A percentile compares a stretch with the other conserved stretches of the same genome.
Conservation (phyloP, 2,329 filamentous ascomycete genomes). For the Dothidotthia symphoricarpi region DNA sequence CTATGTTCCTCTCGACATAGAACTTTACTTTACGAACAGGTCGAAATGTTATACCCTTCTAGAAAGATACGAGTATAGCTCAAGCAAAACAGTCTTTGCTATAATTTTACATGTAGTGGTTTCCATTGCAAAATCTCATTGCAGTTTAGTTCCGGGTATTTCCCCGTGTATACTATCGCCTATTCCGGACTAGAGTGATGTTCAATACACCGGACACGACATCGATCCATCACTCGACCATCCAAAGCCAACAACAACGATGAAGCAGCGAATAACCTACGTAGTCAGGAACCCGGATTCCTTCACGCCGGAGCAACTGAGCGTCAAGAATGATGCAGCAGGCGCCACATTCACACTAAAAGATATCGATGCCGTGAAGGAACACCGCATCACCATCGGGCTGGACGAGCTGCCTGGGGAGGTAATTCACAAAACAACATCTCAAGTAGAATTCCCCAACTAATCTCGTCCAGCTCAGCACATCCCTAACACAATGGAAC, state of each 20-base stretch:
- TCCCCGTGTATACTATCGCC: not conserved
- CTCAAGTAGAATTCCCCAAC: not conserved
- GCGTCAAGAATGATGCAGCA: constrained; percentile 46
- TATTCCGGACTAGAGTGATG: not conserved
- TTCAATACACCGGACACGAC: constrained; percentile 8
- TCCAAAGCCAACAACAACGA: constrained; percentile 13
- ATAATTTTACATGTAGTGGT: too few species aligned
- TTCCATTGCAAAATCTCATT: too few species aligned
- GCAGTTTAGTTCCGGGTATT: too few species aligned
- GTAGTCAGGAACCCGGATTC: constrained; percentile 64
- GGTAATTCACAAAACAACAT: constrained; percentile 45
- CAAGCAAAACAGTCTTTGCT: too few species aligned
- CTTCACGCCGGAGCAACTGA: constrained; percentile 63
- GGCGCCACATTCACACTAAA: constrained; percentile 56
- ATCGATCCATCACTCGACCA: not conserved
- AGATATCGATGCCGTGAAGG: constrained; percentile 65
- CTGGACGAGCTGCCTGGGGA: constrained; percentile 71
- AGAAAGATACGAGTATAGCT: too few species aligned
- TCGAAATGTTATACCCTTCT: too few species aligned
- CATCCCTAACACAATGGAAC: constrained; percentile 62
- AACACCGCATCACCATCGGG: constrained; percentile 74
- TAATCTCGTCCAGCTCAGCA: constrained; percentile 45
- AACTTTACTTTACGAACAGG: too few species aligned
- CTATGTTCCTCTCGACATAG: too few species aligned
- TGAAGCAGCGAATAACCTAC: constrained; percentile 78